Evolutionary conservation across 495 filamentous ascomycete species (phyloP), one percentile per base, ranked within the genome.

Genomic region (Hypomontagnella monticulosa): DNA sequence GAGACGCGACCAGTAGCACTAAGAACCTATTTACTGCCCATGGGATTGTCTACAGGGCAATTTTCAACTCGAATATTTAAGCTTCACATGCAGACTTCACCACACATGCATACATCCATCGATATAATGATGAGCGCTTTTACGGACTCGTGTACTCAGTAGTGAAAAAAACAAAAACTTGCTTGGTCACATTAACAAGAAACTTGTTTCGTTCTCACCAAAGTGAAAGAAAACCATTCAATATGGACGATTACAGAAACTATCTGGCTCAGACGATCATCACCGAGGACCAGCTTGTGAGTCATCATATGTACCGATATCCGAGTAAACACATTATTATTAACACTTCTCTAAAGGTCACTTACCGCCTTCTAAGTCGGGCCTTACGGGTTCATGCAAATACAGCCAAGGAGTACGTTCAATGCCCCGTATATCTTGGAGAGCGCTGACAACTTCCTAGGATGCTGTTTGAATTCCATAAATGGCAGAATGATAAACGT

Each of bases 381-480:
- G 88, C 87, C 33, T 74, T 96, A 42, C 89, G 92, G 55, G 82
- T 96, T 10, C 90, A 97, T 72, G 87, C 88, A 77, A 93, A 95
- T 71, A 71, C 82, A 12, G 93, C 93, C 3, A 97, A 97, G 77
- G 86, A 93, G 91, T 77, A 62, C 78, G 78, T 32, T 51, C 9
- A 58, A 61, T 23, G 37, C 42, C 27, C 7, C 32, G n/a, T 42
- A 64, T 14, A n/a, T 38, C 8, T 34, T 32, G 46, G 20, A 63
- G 7, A 30, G 11, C 10, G 30, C 34, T 64, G 0, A 57, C 44
- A 0, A 0, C 15, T 41, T 41, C 4, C 10, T 47, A 95, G 93
- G 68, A 93, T 97, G 83, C 87, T 99, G 1, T 96, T 88, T 75
- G 93, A 97, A 11, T 98, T 97, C 67, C 84, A 97, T 74, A 79